A percentile compares a stretch with the other conserved stretches of the same genome.
Evolutionary conservation across 768 basidiomycete species (phyloP).

Genomic region (Tricholoma terreum): DNA sequence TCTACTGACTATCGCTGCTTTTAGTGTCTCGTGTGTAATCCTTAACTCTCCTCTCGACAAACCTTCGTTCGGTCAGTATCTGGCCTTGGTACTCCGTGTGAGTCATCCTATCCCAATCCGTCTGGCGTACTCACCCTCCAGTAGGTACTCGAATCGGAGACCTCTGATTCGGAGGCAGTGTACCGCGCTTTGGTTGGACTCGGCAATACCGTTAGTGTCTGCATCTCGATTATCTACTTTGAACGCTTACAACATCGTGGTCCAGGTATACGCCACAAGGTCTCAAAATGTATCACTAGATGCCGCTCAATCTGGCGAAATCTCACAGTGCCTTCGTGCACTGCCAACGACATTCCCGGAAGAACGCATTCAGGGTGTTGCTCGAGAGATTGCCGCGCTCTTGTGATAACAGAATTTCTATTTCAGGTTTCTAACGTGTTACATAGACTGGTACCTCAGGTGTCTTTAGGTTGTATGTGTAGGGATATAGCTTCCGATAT

Average conservation of each 20-base stretch:
- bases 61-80: slow-evolving; percentile 38
- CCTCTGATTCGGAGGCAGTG: slow-evolving; percentile 60
- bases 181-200: slow-evolving; percentile 72
- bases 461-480: slow-evolving; percentile 3
- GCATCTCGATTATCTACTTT: not conserved
- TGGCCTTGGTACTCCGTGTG: slow-evolving; percentile 48
- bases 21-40: slow-evolving; percentile 64
- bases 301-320: slow-evolving; percentile 36
- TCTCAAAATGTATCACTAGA: slow-evolving; percentile 33
- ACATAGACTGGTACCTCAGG: slow-evolving; percentile 1
- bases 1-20: slow-evolving; percentile 8
- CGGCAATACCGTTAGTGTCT: slow-evolving; percentile 61
- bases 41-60: slow-evolving; percentile 41
- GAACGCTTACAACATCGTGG: slow-evolving; percentile 7
- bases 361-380: slow-evolving; percentile 51
- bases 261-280: slow-evolving; percentile 50
- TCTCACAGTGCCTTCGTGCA: slow-evolving; percentile 37
- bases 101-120: slow-evolving; percentile 6
- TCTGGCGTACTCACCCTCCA: not conserved
- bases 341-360: slow-evolving; percentile 53
- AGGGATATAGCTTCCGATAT: not conserved
- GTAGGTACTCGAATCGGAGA: slow-evolving; percentile 50
- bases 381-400: slow-evolving; percentile 45
- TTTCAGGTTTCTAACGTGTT: slow-evolving; percentile 1
- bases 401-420: slow-evolving; percentile 25